Evolutionary conservation across 768 basidiomycete genomes (phyloP).

Genomic region (Rhodosporidiobolus sp.): DNA sequence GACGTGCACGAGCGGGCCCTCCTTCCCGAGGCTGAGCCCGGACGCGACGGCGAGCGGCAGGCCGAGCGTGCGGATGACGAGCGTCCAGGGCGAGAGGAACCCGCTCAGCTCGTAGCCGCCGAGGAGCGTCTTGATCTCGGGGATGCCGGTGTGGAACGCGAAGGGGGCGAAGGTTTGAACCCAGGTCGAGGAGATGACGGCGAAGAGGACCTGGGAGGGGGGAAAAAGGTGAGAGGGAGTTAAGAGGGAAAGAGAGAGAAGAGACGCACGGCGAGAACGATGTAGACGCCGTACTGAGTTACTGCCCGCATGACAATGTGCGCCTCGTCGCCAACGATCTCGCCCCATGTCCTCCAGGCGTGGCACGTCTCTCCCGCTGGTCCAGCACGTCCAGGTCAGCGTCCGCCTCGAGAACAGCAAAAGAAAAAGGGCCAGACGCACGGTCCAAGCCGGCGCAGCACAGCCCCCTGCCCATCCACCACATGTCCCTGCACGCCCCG

Average conservation of each 20-base stretch:
- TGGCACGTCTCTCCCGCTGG: constrained; percentile 36
- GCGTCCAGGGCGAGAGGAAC: constrained; percentile 58
- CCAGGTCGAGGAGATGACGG: constrained; percentile 38
- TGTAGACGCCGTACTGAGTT: constrained; percentile 41
- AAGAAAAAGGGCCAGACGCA: constrained; percentile 11
- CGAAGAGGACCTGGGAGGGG: constrained; percentile 42
- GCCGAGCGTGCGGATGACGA: constrained; percentile 85
- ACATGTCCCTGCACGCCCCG: constrained; percentile 41
- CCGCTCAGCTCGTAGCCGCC: constrained; percentile 56
- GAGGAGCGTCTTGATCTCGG: constrained; percentile 91
- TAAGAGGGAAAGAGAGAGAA: background rate
- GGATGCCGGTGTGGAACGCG: constrained; percentile 54
- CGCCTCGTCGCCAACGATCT: constrained; percentile 15
- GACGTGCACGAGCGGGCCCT: constrained; percentile 84
- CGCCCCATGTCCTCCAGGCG: constrained; percentile 39
- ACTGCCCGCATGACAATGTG: constrained; percentile 17
- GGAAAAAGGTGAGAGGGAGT: background rate
- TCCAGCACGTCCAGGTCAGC: background rate
- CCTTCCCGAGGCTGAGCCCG: constrained; percentile 52
- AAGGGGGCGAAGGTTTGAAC: constrained; percentile 41
- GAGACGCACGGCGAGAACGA: constrained; percentile 30
- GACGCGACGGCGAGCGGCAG: constrained; percentile 86
- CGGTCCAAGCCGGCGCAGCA: constrained; percentile 43
- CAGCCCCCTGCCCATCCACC: constrained; percentile 40
- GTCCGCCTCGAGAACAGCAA: background rate